Evolutionary conservation across 192 early-diverging fungal species (phyloP).

Genomic region (Podila horticola): DNA sequence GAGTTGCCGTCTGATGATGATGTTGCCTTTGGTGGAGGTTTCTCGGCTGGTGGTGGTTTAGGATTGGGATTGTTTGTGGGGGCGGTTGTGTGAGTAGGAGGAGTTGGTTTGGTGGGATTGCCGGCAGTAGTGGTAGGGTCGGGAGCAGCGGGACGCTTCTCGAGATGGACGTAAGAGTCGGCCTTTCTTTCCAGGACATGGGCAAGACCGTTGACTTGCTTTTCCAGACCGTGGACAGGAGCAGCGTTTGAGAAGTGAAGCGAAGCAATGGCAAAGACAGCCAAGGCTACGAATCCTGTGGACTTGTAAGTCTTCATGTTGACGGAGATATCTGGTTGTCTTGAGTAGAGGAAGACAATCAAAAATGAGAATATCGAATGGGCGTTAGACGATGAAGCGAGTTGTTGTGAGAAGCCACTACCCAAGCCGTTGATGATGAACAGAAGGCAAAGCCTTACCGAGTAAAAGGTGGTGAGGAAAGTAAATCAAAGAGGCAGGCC

Average conservation of each 20-base stretch:
- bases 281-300: not conserved
- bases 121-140: not conserved
- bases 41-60: too few relatives aligned
- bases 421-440: too few relatives aligned
- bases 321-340: not conserved
- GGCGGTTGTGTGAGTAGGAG: not conserved
- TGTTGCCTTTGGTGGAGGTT: too few relatives aligned
- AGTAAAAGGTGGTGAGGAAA: not conserved
- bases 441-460: not conserved
- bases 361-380: too few relatives aligned
- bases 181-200: slow-evolving; percentile 13
- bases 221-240: too few relatives aligned
- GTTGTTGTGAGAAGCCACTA: too few relatives aligned
- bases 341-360: not conserved
- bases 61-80: not conserved
- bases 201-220: not conserved
- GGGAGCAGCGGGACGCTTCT: not conserved
- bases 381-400: too few relatives aligned
- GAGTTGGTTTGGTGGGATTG: not conserved
- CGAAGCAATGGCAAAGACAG: slow-evolving; percentile 11
- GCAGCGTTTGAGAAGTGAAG: too few relatives aligned
- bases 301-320: slow-evolving; percentile 27
- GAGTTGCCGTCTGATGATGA: not conserved
- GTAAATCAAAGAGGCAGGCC: slow-evolving; percentile 27
- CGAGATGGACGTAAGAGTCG: not conserved